Conservation (phyloP, 2,329 filamentous ascomycete species). For the Botryosphaeria dothidea region DNA sequence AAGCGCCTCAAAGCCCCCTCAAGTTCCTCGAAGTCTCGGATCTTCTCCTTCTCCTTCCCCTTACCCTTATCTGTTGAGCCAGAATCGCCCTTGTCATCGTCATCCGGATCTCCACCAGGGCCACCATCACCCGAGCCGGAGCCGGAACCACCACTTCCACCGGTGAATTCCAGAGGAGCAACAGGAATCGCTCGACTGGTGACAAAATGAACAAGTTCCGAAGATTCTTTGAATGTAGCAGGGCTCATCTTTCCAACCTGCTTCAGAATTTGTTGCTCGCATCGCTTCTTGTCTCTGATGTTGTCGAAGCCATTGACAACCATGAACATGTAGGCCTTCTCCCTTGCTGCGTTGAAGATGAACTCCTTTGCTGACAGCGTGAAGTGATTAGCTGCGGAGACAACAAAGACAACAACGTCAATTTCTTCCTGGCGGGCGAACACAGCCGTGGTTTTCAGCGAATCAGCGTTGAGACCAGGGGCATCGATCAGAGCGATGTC, state of each 20-base stretch:
- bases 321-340: slow-evolving; percentile 99
- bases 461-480: slow-evolving; percentile 92
- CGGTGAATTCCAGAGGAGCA: slow-evolving; percentile 58
- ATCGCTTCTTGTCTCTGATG: slow-evolving; percentile 87
- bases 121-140: slow-evolving; percentile 29
- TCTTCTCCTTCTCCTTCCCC: slow-evolving; percentile 71
- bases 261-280: slow-evolving; percentile 89
- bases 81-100: slow-evolving; percentile 48
- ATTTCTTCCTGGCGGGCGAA: slow-evolving; percentile 98
- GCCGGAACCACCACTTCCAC: slow-evolving; percentile 51
- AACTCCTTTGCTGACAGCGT: slow-evolving; percentile 98
- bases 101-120: slow-evolving; percentile 37
- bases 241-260: slow-evolving; percentile 88
- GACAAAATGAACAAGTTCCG: slow-evolving; percentile 94
- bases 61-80: slow-evolving; percentile 66
- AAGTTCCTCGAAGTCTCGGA: slow-evolving; percentile 84
- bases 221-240: slow-evolving; percentile 86
- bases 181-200: slow-evolving; percentile 94
- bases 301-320: slow-evolving; percentile 97
- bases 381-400: slow-evolving; percentile 96
- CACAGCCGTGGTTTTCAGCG: slow-evolving; percentile 93
- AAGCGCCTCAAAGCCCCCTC: slow-evolving; percentile 89
- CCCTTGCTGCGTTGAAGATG: slow-evolving; percentile 89
- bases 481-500: slow-evolving; percentile 98
- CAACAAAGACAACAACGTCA: slow-evolving; percentile 97